Base-by-base conservation (phyloP, 139 green algal genomes). In the Asterochloris erici region DNA sequence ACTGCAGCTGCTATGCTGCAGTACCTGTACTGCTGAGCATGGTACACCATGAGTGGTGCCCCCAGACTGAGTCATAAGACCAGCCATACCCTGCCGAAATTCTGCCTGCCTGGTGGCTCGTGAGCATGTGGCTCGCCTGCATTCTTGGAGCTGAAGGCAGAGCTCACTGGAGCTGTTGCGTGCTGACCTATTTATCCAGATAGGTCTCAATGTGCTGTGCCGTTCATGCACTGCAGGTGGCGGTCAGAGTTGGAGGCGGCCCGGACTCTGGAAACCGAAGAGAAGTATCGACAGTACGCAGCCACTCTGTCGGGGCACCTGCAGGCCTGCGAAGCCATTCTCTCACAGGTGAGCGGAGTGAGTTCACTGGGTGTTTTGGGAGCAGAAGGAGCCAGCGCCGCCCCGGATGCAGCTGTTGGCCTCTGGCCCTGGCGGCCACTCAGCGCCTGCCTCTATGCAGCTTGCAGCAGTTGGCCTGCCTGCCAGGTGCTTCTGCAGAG, bases 221-320 rank as follows among this genome's bases (percentile, higher is more conserved):
- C 38, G 6, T 54, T 54, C 38, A 54, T 54, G 38, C 38, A 10
- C 38, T 54, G 38, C 86, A 94, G 95, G 81, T 98, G 95, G 95
- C 90, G 96, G 71, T 82, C 84, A 27, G 93, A 97, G 84, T 87
- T 98, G 81, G 95, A 98, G 76, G 91, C 93, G 9, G 90, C 92
- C 11, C 90, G 91, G 76, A 90, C 89, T 0, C 84, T 78, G 2
- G 93, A 97, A 82, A 94, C 94, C 16, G 95, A 98, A 85, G 88
- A 92, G 63, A 97, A 97, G 86, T 98, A 97, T 82, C 86, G 90
- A 62, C 86, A 90, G 0, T 98, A 98, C 77, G 85, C 83, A 0
- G 77, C 70, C 11, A 71, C 73, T 14, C 89, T 98, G 63, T 84
- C 86, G 60, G 84, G 84, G 23, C 90, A 97, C 82, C 77, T 95